phyloP scores from a whole-genome alignment of 192 early-diverging fungal genomes.

The Phlyctochytrium planicorne region DNA sequence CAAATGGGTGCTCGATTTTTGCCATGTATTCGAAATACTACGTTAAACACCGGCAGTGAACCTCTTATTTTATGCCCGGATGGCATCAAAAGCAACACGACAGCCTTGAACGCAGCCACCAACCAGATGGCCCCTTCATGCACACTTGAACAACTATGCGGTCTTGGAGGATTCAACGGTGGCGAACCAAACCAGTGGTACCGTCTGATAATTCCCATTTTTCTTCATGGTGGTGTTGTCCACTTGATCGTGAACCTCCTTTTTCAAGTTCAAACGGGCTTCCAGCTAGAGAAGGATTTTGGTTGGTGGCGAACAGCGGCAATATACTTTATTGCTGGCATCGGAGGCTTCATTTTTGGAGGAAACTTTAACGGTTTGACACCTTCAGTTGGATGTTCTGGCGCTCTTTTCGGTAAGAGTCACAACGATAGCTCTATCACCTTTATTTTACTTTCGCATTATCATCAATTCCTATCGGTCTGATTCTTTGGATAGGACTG shows the following conservation, averaged over 20 bases:
- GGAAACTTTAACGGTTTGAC: constrained; percentile 56
- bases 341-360: constrained; percentile 80
- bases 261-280: constrained; percentile 68
- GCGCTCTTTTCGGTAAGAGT: constrained; percentile 40
- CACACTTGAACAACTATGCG: constrained; percentile 59
- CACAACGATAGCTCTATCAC: not conserved
- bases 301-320: constrained; percentile 69
- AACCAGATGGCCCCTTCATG: constrained; percentile 35
- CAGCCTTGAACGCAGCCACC: not conserved
- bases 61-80: constrained; percentile 40
- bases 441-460: constrained; percentile 1
- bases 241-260: constrained; percentile 76
- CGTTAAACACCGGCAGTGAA: constrained; percentile 9
- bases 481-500: constrained; percentile 52
- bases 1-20: constrained; percentile 72
- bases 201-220: constrained; percentile 79
- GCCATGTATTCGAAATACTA: constrained; percentile 69
- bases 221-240: constrained; percentile 77
- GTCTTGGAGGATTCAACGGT: constrained; percentile 55
- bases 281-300: constrained; percentile 72
- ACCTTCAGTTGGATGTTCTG: constrained; percentile 60
- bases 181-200: constrained; percentile 72
- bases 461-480: not conserved
- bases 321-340: constrained; percentile 73
- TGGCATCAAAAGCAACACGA: constrained; percentile 27